Evolutionary conservation across 495 filamentous ascomycete species (phyloP), one percentile per base, ranked within the genome.

Genomic region (Neurospora discreta): DNA sequence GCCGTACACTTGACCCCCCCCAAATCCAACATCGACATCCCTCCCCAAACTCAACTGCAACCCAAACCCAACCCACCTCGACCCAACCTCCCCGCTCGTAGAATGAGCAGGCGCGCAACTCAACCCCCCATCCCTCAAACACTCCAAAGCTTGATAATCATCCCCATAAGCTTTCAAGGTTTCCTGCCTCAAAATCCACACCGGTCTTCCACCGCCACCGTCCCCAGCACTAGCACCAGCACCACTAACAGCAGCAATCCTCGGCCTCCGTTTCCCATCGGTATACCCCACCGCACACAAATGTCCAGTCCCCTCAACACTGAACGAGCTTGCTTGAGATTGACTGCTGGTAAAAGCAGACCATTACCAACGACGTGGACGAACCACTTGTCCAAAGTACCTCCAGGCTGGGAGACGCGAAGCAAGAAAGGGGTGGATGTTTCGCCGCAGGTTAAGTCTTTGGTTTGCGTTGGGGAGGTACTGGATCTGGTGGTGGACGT

Each of bases 391-490:
- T 80, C 71, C 69, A 78, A 79, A n/a, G 73, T 40, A 9, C 79
- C 72, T 58, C 71, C 75, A 3, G 77, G 76, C 39, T 78, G 77
- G 0, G 74, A 41, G 26, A 78, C 70, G 16, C 75, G 76, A 6
- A 80, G 68, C 3, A 74, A 73, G 71, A 82, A 80, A 4, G 79
- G 73, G 11, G 69, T 58, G 39, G 72, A 43, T 44, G 73, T 75
- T 69, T 76, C 71, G 38, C 73, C 71, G 74, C 79, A 79, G 40
- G 76, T 78, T 33, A 75, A 42, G 69, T 75, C 76, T 30, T 74
- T 3, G 0, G 76, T 76, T 30, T 75, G 26, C 30, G 70, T 77
- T 33, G 82, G 77, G n/a, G 83, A 76, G 6, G 83, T 74, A 58
- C 77, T 81, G 18, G 80, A 80, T n/a, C n/a, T 36, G 33, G 6